Conservation (phyloP, 2,329 filamentous ascomycete species). For the Penicillium psychrosexuale region DNA sequence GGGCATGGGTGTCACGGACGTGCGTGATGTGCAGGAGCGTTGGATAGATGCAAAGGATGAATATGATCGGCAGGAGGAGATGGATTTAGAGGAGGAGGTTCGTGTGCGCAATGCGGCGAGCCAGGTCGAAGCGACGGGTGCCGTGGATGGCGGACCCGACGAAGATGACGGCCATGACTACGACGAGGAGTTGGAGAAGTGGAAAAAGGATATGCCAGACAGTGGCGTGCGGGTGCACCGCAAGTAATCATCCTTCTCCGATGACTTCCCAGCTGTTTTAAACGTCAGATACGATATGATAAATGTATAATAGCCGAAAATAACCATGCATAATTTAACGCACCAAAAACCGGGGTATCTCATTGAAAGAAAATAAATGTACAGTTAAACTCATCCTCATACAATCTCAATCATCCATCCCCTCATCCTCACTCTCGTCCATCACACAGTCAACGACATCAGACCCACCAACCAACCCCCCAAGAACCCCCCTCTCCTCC, state of each 20-base stretch:
- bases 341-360: conserved; percentile 3
- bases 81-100: conserved; percentile 72
- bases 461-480: conserved; percentile 31
- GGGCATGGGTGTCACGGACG: conserved; percentile 67
- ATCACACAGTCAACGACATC: conserved; percentile 47
- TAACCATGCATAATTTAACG: neutral
- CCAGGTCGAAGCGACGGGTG: conserved; percentile 21
- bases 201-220: conserved; percentile 48
- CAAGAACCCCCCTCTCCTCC: conserved; percentile 45
- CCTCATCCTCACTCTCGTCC: conserved; percentile 47
- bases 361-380: conserved; percentile 8
- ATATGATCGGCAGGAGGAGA: conserved; percentile 75
- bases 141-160: conserved; percentile 31
- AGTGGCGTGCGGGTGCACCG: conserved; percentile 70
- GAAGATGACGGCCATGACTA: conserved; percentile 30
- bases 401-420: conserved; percentile 39
- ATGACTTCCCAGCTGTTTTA: conserved; percentile 4
- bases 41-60: conserved; percentile 91
- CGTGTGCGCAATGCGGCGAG: conserved; percentile 46
- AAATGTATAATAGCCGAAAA: conserved; percentile 12
- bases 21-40: conserved; percentile 87
- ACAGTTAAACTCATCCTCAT: neutral
- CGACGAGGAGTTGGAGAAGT: conserved; percentile 28
- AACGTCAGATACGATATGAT: conserved; percentile 12
- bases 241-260: conserved; percentile 50